Percentiles rank a stretch among this genome's conserved stretches.
Evolutionary conservation across 768 basidiomycete species (phyloP).

Genomic region (Phylloporus arenicola): DNA sequence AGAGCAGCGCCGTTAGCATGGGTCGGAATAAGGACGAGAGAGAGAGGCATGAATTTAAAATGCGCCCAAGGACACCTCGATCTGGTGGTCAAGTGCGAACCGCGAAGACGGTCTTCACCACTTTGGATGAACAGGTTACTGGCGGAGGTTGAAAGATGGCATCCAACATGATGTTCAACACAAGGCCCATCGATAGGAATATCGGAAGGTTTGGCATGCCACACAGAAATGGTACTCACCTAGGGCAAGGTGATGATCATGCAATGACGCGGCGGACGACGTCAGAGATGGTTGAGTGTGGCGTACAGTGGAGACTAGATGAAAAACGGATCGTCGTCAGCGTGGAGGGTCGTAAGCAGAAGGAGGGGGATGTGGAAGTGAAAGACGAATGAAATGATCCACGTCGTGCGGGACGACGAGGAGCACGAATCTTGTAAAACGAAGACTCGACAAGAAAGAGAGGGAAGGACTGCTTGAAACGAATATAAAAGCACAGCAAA

Average conservation of each 20-base stretch:
- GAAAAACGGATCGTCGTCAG: constrained; percentile 36
- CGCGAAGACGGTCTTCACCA: background rate
- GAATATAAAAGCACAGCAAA: constrained; percentile 33
- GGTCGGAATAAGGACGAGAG: constrained; percentile 2
- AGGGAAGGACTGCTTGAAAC: constrained; percentile 16
- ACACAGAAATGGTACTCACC: constrained; percentile 30
- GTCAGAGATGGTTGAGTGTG: constrained; percentile 30
- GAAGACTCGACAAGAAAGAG: constrained; percentile 24
- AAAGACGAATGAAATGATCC: constrained; percentile 11
- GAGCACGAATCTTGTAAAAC: constrained; percentile 21
- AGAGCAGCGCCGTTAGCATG: constrained; percentile 19
- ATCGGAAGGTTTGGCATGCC: constrained; percentile 2
- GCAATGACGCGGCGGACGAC: constrained; percentile 37
- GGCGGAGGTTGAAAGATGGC: constrained; percentile 12
- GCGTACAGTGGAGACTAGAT: constrained; percentile 21
- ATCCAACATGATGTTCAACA: constrained; percentile 4
- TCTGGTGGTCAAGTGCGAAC: background rate
- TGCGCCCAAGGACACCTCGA: background rate
- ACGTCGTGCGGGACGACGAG: constrained; percentile 22
- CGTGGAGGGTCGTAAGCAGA: constrained; percentile 32
- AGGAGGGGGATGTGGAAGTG: constrained; percentile 20
- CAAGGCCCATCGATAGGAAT: background rate
- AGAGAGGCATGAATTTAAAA: constrained; percentile 4
- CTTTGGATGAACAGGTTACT: constrained; percentile 5
- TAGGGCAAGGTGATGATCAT: constrained; percentile 35